Evolutionary conservation across 768 basidiomycete genomes (phyloP).

Genomic region (Phanerochaete sordida): DNA sequence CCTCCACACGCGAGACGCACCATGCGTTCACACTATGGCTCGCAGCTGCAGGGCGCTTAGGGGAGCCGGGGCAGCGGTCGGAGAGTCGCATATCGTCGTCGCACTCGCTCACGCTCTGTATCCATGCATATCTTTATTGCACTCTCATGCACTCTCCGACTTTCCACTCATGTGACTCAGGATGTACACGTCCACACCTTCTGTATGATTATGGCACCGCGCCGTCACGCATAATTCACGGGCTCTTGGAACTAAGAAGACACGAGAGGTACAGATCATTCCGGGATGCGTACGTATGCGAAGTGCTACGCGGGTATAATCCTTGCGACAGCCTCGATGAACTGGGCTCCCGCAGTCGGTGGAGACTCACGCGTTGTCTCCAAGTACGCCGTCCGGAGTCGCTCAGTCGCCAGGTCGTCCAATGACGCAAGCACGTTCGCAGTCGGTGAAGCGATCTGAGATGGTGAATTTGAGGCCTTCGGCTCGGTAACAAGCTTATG

Average conservation of each 20-base stretch:
- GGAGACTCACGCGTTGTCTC: constrained; percentile 24
- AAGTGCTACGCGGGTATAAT: constrained; percentile 19
- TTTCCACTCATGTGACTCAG: constrained; percentile 6
- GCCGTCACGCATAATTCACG: not conserved
- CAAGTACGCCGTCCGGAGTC: constrained; percentile 57
- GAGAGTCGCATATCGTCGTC: constrained; percentile 11
- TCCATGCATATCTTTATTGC: constrained; percentile 13
- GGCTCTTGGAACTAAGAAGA: not conserved
- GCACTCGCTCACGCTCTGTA: constrained; percentile 9
- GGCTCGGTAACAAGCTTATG: constrained; percentile 47
- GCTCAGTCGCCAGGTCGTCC: constrained; percentile 71
- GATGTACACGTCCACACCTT: constrained; percentile 4
- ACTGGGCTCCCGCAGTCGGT: constrained; percentile 17
- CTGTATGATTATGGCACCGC: constrained; percentile 10
- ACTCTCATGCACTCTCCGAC: constrained; percentile 8
- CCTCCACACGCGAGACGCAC: not conserved
- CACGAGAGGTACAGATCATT: not conserved
- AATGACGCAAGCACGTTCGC: constrained; percentile 50
- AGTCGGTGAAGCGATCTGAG: constrained; percentile 51
- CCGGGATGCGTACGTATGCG: not conserved
- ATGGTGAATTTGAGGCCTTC: constrained; percentile 43
- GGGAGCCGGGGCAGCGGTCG: constrained; percentile 5
- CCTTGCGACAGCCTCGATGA: constrained; percentile 18
- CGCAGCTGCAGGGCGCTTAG: constrained; percentile 9
- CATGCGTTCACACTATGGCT: not conserved